These are phyloP conservation scores for Annulohypoxylon truncatum DNA, from an alignment of 2,329 filamentous ascomycete species.

Conservation along the genomic window DNA sequence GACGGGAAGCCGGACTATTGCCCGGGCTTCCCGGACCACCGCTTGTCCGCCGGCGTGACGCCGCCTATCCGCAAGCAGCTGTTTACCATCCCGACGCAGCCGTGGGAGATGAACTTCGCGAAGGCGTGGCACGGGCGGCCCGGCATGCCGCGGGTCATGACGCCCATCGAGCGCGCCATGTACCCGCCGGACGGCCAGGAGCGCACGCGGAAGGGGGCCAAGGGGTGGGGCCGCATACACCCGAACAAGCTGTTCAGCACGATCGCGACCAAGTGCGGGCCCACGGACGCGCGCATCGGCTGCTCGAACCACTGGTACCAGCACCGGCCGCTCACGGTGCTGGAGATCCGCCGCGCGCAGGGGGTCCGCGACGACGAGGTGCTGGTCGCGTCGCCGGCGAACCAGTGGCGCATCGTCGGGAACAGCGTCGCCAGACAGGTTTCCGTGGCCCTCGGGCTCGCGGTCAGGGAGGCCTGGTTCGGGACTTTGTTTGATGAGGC, in stretches of 20 bases:
- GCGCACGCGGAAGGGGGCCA: slow-evolving; percentile 45
- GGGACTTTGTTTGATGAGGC: slow-evolving; percentile 52
- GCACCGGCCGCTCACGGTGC: slow-evolving; percentile 68
- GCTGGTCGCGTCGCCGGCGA: slow-evolving; percentile 65
- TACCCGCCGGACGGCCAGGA: slow-evolving; percentile 51
- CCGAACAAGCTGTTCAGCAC: slow-evolving; percentile 69
- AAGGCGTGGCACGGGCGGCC: slow-evolving; percentile 55
- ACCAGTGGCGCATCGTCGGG: slow-evolving; percentile 76
- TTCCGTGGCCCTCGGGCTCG: slow-evolving; percentile 73
- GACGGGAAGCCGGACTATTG: slow-evolving; percentile 73
- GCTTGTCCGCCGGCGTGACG: slow-evolving; percentile 59
- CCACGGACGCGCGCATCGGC: slow-evolving; percentile 67
- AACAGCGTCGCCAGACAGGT: slow-evolving; percentile 81
- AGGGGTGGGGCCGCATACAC: slow-evolving; percentile 65
- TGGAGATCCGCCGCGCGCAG: slow-evolving; percentile 77
- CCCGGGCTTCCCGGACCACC: slow-evolving; percentile 75
- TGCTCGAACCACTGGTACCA: slow-evolving; percentile 73
- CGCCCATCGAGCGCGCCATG: slow-evolving; percentile 52
- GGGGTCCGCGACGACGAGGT: slow-evolving; percentile 78
- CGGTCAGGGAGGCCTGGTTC: slow-evolving; percentile 69
- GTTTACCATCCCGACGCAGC: slow-evolving; percentile 68
- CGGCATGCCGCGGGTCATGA: slow-evolving; percentile 49
- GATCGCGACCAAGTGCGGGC: slow-evolving; percentile 65
- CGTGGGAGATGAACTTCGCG: slow-evolving; percentile 64
- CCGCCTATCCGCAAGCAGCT: slow-evolving; percentile 59